These are phyloP conservation scores for Epichloe hybrida DNA, from an alignment of 2,329 filamentous ascomycete species.

Conservation along the genomic window DNA sequence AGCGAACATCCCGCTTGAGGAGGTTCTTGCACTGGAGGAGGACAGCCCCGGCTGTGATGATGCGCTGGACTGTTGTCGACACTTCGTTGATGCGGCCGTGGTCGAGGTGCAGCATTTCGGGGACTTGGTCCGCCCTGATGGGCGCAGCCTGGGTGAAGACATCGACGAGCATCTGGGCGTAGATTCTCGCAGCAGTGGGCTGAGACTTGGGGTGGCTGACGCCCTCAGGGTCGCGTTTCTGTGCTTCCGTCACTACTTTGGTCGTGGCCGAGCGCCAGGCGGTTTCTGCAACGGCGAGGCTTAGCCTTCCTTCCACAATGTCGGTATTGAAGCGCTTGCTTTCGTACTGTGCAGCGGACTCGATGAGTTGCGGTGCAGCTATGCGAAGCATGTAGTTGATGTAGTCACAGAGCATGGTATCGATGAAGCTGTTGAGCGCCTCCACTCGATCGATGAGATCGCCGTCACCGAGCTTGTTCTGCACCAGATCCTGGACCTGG, in stretches of 20 bases:
- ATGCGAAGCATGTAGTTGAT: constrained; percentile 68
- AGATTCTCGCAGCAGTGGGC: constrained; percentile 56
- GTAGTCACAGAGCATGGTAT: constrained; percentile 67
- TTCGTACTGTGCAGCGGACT: constrained; percentile 61
- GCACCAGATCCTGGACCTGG: constrained; percentile 54
- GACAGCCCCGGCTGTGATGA: constrained; percentile 62
- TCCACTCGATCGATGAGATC: constrained; percentile 65
- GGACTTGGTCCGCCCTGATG: constrained; percentile 40
- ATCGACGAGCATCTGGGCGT: constrained; percentile 63
- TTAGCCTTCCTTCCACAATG: constrained; percentile 39
- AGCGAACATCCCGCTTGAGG: constrained; percentile 65
- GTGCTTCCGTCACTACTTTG: constrained; percentile 52
- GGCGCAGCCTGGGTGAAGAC: constrained; percentile 55
- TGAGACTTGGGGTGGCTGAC: constrained; percentile 48
- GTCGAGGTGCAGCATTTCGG: constrained; percentile 64
- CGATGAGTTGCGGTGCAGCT: constrained; percentile 56
- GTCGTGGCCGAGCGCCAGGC: constrained; percentile 53
- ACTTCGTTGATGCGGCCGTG: constrained; percentile 40
- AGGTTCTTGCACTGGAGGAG: constrained; percentile 72
- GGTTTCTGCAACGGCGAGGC: constrained; percentile 44
- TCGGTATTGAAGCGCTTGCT: constrained; percentile 57
- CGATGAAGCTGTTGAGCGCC: constrained; percentile 61
- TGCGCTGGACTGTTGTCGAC: constrained; percentile 31
- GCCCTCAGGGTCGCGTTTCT: constrained; percentile 55
- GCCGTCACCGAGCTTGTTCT: constrained; percentile 44